Conservation (phyloP, 306 rosid genomes). For the Castanea crenata region DNA sequence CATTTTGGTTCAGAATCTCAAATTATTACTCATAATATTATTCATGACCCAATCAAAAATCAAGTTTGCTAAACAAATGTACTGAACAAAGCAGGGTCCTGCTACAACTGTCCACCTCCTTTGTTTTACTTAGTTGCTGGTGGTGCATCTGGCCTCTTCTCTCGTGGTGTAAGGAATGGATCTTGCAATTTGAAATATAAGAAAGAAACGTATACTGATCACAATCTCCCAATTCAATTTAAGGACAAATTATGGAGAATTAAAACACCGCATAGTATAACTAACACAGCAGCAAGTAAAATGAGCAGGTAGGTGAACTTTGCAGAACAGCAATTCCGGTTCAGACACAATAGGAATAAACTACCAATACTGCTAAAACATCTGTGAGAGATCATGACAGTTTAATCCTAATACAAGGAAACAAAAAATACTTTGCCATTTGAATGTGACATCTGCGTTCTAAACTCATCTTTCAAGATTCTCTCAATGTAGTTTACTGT, state of each 20-base stretch:
- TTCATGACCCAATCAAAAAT: not conserved
- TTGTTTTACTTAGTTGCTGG: slow-evolving; percentile 40
- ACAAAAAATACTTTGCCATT: not conserved
- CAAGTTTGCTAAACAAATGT: not conserved
- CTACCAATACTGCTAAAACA: not conserved
- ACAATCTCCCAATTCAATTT: slow-evolving; percentile 4
- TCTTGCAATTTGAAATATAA: slow-evolving; percentile 44
- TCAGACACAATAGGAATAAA: not conserved
- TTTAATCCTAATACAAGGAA: not conserved
- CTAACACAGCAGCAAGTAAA: not conserved
- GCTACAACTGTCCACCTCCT: not conserved
- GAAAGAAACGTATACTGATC: not conserved
- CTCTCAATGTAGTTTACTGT: not conserved
- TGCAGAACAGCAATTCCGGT: not conserved
- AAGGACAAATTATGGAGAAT: not conserved
- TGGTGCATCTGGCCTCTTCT: slow-evolving; percentile 37
- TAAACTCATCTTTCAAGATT: not conserved
- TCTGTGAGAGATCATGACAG: not conserved
- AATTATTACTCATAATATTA: too few species aligned
- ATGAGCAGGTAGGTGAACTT: not conserved
- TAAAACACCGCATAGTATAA: not conserved
- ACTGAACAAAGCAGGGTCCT: not conserved
- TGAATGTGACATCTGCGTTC: not conserved
- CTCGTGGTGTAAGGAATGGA: slow-evolving; percentile 48
- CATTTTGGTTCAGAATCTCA: not conserved